phyloP scores from a whole-genome alignment of 805 yeast species.

The Wickerhamomyces chaumierensis region DNA sequence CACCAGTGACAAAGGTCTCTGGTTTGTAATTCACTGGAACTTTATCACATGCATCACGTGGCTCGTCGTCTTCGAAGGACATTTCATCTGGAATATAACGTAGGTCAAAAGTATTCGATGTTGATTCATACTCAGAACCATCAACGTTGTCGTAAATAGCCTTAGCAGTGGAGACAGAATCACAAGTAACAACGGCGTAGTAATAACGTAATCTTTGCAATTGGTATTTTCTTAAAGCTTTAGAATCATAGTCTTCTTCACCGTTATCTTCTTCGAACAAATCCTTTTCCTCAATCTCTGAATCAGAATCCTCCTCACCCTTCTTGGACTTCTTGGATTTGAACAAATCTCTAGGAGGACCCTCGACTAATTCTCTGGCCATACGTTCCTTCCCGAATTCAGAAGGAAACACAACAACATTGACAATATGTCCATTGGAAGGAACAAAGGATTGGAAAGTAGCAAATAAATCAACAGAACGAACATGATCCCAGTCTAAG shows the following conservation, averaged over 20 bases:
- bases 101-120: constrained; percentile 88
- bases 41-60: constrained; percentile 61
- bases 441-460: constrained; percentile 83
- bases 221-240: constrained; percentile 79
- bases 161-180: constrained; percentile 57
- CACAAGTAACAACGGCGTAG: constrained; percentile 85
- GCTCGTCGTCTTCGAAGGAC: constrained; percentile 70
- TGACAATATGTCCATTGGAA: constrained; percentile 51
- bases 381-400: constrained; percentile 89
- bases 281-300: constrained; percentile 54
- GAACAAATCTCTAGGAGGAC: constrained; percentile 85
- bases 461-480: constrained; percentile 79
- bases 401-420: constrained; percentile 73
- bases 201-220: constrained; percentile 85
- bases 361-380: constrained; percentile 82
- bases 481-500: constrained; percentile 95
- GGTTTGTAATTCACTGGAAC: constrained; percentile 79
- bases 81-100: constrained; percentile 90
- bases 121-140: constrained; percentile 91
- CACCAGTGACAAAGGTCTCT: constrained; percentile 76
- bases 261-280: constrained; percentile 75
- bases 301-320: constrained; percentile 31
- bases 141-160: constrained; percentile 79
- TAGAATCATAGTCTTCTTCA: constrained; percentile 73
- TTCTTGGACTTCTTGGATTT: constrained; percentile 27